Conservation (phyloP, 179 eudicot genomes). For the Beta macrorhiza region DNA sequence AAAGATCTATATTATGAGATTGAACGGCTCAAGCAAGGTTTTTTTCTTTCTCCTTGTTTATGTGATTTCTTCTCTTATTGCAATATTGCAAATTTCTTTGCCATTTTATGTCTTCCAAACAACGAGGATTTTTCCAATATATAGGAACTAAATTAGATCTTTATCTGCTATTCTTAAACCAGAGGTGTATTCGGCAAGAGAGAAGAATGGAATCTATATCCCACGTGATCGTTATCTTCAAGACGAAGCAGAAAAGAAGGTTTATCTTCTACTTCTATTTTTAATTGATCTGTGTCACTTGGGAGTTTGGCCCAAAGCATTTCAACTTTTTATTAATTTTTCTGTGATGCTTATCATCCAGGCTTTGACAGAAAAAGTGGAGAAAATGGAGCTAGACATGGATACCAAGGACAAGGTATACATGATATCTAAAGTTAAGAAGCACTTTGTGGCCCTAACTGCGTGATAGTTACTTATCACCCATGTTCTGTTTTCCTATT, state of each 20-base stretch:
- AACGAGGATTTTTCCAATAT: background rate
- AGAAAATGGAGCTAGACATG: slow-evolving; percentile 75
- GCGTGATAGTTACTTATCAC: slow-evolving; percentile 11
- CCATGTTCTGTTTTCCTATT: slow-evolving; percentile 9
- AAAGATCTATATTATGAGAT: slow-evolving; percentile 87
- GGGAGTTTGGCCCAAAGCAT: background rate
- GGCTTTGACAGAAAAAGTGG: slow-evolving; percentile 83
- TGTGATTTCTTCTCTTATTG: background rate
- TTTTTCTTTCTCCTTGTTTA: background rate
- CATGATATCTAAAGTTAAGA: background rate
- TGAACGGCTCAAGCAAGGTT: slow-evolving; percentile 93
- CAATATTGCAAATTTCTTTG: background rate
- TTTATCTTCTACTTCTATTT: slow-evolving; percentile 14
- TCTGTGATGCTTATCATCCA: slow-evolving; percentile 30
- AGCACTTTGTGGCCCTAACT: background rate
- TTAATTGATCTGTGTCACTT: slow-evolving; percentile 2
- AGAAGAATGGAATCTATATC: slow-evolving; percentile 91
- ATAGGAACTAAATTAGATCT: background rate
- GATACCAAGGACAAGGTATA: slow-evolving; percentile 77
- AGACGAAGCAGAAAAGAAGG: slow-evolving; percentile 96
- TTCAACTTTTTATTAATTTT: slow-evolving; percentile 16
- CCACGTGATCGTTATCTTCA: slow-evolving; percentile 85
- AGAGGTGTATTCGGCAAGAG: slow-evolving; percentile 96
- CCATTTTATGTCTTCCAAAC: background rate
- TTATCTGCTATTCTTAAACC: slow-evolving; percentile 17